Evolutionary conservation across 345 rosid species (phyloP).

Genomic region (Salix brachista): DNA sequence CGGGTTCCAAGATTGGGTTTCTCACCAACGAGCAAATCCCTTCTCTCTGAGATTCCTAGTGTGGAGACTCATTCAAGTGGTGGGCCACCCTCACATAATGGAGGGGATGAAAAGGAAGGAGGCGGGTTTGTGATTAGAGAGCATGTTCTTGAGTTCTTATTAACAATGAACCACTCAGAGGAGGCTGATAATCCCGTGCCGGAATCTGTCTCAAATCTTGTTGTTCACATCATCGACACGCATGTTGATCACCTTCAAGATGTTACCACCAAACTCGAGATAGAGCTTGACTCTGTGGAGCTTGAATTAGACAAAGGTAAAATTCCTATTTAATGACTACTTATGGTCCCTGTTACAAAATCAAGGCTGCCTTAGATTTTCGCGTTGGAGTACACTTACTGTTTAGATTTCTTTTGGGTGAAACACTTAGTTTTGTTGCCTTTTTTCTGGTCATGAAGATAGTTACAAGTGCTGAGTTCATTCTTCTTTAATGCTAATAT

Average conservation of each 20-base stretch:
- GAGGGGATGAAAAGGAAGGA: constrained; percentile 52
- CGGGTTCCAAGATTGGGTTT: constrained; percentile 89
- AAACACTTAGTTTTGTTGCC: neutral
- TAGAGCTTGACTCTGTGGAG: constrained; percentile 83
- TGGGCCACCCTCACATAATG: constrained; percentile 30
- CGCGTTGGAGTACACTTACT: neutral
- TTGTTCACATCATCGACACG: constrained; percentile 81
- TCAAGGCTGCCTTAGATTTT: neutral
- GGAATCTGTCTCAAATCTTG: constrained; percentile 71
- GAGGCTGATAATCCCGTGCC: constrained; percentile 99
- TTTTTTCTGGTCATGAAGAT: neutral
- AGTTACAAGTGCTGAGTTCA: neutral
- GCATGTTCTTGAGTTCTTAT: constrained; percentile 90
- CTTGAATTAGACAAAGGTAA: constrained; percentile 89
- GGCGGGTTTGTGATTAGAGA: constrained; percentile 82
- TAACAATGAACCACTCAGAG: constrained; percentile 97
- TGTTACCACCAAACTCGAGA: constrained; percentile 79
- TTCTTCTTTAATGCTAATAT: neutral
- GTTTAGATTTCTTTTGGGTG: neutral
- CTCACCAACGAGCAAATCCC: constrained; percentile 74
- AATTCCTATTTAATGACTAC: neutral
- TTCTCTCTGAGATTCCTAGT: constrained; percentile 86
- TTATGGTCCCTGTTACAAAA: neutral
- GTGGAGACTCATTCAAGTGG: constrained; percentile 50
- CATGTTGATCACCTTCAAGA: constrained; percentile 96